phyloP scores from a whole-genome alignment of 257 asterid genomes.

The Ilex asprella region DNA sequence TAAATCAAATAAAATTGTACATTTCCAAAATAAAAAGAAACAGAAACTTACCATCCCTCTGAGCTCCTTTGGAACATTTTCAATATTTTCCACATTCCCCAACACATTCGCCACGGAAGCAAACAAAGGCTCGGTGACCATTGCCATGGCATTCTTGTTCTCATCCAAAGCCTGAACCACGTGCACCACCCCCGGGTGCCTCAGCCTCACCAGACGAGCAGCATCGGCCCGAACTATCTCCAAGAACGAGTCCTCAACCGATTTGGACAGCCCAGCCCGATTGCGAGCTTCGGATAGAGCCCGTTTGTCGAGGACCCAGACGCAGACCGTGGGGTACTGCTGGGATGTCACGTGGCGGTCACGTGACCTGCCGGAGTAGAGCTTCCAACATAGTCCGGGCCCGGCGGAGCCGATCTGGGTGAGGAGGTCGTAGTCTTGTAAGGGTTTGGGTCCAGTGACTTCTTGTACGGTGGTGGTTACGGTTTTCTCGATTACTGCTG shows the following conservation, averaged over 20 bases:
- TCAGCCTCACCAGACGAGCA: slow-evolving; percentile 75
- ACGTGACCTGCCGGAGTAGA: slow-evolving; percentile 79
- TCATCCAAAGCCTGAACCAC: slow-evolving; percentile 93
- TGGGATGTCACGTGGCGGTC: slow-evolving; percentile 43
- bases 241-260: slow-evolving; percentile 84
- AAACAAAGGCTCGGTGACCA: slow-evolving; percentile 96
- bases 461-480: slow-evolving; percentile 96
- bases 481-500: slow-evolving; percentile 94
- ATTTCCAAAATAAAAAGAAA: neutral
- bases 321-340: slow-evolving; percentile 81
- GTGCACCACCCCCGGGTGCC: slow-evolving; percentile 99
- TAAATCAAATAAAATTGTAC: too few species aligned
- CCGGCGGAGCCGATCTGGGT: slow-evolving; percentile 99
- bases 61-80: slow-evolving; percentile 82
- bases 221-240: slow-evolving; percentile 92
- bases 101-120: slow-evolving; percentile 81
- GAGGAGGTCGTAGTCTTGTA: slow-evolving; percentile 75
- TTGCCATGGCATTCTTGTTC: slow-evolving; percentile 88
- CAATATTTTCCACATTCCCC: slow-evolving; percentile 75
- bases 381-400: slow-evolving; percentile 87
- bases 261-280: slow-evolving; percentile 78
- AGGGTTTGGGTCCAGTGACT: slow-evolving; percentile 86
- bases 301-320: slow-evolving; percentile 89
- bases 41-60: slow-evolving; percentile 66
- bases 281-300: slow-evolving; percentile 74